Evolutionary conservation across 495 filamentous ascomycete genomes (phyloP), one percentile per base, ranked within the genome.

Genomic region (Parmelia sp.): DNA sequence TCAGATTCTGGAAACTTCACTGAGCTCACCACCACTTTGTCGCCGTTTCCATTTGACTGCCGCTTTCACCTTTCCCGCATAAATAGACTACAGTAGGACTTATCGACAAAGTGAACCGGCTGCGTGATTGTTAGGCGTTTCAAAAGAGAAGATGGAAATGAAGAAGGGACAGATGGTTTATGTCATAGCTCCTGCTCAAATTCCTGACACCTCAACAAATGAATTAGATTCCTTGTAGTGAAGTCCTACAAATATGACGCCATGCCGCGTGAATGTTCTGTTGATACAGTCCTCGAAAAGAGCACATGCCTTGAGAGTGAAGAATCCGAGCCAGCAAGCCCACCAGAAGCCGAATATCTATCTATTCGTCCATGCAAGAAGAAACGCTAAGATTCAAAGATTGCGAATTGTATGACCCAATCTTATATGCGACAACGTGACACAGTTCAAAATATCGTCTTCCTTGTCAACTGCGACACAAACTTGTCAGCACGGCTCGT

Each of bases 381-480:
- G 33, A 44, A 45, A 42, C 61, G 61, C 53, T 63, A 57, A 63
- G 21, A 21, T 19, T 35, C 49, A 63, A 63, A n/a, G 19, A 12
- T 31, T n/a, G 39, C 23, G 40, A 39, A 17, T 21, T 9, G 15
- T 33, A n/a, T 29, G 12, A 45, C 15, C 33, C 2, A 23, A 35
- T 42, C 19, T 15, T 3, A 23, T 42, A 27, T 45, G 39, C 42
- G 37, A 42, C 17, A 39, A 45, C 21, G 17, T 44, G 11, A 39
- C n/a, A 25, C n/a, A 12, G 21, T 29, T 75, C 79, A 83, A 67
- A 87, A 79, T 40, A 88, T 51, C 35, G 83, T 78, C 71, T 82
- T 83, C 67, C 82, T 78, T 49, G 82, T 78, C 27, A 88, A 77
- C 85, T 88, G 66, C 47, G 63, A 44, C 7, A 21, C 7, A 65